Conservation (phyloP, 805 yeast species). For the Saccharomycopsis amapae region DNA sequence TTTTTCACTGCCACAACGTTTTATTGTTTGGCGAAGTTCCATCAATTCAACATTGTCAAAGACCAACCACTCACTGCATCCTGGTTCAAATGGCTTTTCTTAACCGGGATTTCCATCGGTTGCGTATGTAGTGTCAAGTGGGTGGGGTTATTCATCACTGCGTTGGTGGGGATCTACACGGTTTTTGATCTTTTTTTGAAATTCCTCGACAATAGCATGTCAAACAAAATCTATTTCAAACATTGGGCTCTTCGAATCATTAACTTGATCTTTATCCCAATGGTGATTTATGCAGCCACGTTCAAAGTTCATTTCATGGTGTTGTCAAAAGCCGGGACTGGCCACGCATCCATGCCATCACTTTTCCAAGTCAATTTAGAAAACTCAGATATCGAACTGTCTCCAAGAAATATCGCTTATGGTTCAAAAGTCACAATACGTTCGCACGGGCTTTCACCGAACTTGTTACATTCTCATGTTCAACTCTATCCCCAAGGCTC, state of each 20-base stretch:
- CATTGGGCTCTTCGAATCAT: conserved; percentile 73
- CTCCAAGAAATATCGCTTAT: conserved; percentile 58
- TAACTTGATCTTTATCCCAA: conserved; percentile 65
- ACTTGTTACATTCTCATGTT: conserved; percentile 80
- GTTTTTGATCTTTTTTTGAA: conserved; percentile 40
- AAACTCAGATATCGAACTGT: conserved; percentile 55
- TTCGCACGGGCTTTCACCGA: conserved; percentile 64
- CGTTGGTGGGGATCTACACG: conserved; percentile 52
- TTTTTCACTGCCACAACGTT: conserved; percentile 71
- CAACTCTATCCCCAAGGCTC: conserved; percentile 89
- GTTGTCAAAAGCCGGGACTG: conserved; percentile 79
- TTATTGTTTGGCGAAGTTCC: conserved; percentile 49
- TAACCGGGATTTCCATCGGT: conserved; percentile 66
- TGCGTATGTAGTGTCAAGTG: conserved; percentile 81
- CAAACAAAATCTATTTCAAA: conserved; percentile 32
- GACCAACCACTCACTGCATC: conserved; percentile 35
- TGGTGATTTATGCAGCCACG: conserved; percentile 56
- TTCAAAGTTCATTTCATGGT: conserved; percentile 79
- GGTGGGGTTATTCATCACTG: conserved; percentile 72
- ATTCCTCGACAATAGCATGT: conserved; percentile 21
- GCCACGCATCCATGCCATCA: conserved; percentile 86
- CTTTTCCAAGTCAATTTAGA: conserved; percentile 81
- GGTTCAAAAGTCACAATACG: conserved; percentile 60
- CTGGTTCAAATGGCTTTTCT: conserved; percentile 49
- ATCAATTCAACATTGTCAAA: conserved; percentile 25